A percentile compares a stretch with the other conserved stretches of the same genome.
These are phyloP conservation scores for Tetrapisispora arboricola DNA, from an alignment of 805 yeast genomes.

Conservation along the genomic window DNA sequence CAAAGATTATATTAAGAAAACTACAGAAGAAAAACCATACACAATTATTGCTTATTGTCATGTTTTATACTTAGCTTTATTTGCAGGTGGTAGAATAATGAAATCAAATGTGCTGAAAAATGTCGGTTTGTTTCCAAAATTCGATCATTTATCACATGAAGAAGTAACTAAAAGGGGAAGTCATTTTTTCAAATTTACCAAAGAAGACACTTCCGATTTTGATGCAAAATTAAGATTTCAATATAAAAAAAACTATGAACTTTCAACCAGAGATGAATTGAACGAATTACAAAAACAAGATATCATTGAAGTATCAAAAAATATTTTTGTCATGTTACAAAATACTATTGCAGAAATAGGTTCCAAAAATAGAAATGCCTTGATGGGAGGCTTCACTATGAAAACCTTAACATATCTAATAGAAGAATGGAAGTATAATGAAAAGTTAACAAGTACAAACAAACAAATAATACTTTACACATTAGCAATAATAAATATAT, in stretches of 20 bases:
- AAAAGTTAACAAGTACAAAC: constrained; percentile 8
- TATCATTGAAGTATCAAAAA: constrained; percentile 56
- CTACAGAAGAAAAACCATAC: constrained; percentile 54
- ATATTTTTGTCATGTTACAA: constrained; percentile 54
- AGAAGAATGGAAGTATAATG: constrained; percentile 27
- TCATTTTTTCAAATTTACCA: constrained; percentile 42
- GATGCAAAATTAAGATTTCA: constrained; percentile 40
- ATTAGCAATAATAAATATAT: constrained; percentile 6
- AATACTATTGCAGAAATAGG: constrained; percentile 58
- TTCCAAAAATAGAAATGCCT: constrained; percentile 46
- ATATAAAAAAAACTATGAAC: constrained; percentile 69
- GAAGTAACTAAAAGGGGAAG: constrained; percentile 56
- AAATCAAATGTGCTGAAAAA: constrained; percentile 55
- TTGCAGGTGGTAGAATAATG: constrained; percentile 78
- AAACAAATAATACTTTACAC: constrained; percentile 5
- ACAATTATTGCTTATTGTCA: constrained; percentile 72
- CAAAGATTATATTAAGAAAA: constrained; percentile 46
- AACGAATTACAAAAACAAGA: constrained; percentile 63
- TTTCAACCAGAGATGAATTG: constrained; percentile 60
- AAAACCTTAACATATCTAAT: constrained; percentile 31
- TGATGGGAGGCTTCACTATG: constrained; percentile 46
- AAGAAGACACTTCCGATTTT: constrained; percentile 34
- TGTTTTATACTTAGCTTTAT: constrained; percentile 73
- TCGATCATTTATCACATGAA: constrained; percentile 52
- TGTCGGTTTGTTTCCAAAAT: constrained; percentile 65